Evolutionary conservation across 148 eudicot genomes (phyloP), one percentile per base, ranked within the genome.

Genomic region (Amaranthus hypochondriacus): DNA sequence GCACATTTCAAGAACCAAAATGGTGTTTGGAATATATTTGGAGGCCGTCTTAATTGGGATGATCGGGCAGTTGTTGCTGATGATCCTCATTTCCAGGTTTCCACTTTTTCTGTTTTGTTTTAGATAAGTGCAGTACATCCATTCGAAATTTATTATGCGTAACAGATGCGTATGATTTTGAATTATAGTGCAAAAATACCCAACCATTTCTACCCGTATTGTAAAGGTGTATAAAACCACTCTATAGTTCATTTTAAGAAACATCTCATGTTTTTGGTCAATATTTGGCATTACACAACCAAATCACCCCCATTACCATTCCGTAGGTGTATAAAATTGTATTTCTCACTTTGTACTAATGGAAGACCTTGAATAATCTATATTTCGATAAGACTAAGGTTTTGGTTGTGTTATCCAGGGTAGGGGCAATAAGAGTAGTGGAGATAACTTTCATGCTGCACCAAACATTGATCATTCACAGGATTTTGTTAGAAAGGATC

Each of bases 391-490:
- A 51, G 68, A 61, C 55, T 28, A 49, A 43, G 70, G 9, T 21
- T 39, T 59, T 65, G 44, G 15, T 28, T 66, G 53, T 81, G 73
- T 79, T 53, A 70, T 80, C 14, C 86, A 96, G 99, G 99, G 99
- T 69, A 85, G 97, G 72, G 99, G 99, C 68, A 90, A 89, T 76
- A 96, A 92, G 76, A 92, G 97, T 67, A 96, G 99, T 79, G 99
- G 99, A 75, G 99, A 96, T 81, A 85, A 81, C 75, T 96, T 96
- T 75, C 99, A 96, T 83, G 97, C 99, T 64, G 99, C 99, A 83
- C 99, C 99, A 75, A 96, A 96, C 75, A 96, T 96, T 77, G 99
- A 96, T 76, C 99, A 96, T 81, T 96, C 99, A 7, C 99, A 96
- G 83, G 97, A 96, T 44, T 96, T 96, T 76, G 99, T 96, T 61